Percentiles rank a stretch among this genome's conserved stretches.
These are phyloP conservation scores for Thielaviopsis punctulata DNA, from an alignment of 2,329 filamentous ascomycete species.

Conservation along the genomic window DNA sequence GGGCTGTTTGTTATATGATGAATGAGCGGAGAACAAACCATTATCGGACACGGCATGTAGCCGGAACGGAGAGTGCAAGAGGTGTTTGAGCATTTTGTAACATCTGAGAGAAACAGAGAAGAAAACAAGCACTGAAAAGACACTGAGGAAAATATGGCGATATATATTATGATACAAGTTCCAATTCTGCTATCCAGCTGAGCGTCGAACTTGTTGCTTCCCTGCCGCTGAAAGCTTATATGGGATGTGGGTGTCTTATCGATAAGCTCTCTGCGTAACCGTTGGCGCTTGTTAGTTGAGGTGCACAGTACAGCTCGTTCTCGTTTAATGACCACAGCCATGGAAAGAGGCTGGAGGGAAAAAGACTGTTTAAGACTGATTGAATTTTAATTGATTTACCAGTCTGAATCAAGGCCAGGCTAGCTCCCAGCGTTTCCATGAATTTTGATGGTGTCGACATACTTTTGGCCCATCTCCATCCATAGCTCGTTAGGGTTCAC, in stretches of 20 bases:
- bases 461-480: constrained; percentile 3
- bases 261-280: background rate
- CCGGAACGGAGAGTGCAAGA: background rate
- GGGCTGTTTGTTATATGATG: no score
- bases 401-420: no score
- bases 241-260: background rate
- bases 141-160: background rate
- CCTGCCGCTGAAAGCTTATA: background rate
- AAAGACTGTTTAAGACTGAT: background rate
- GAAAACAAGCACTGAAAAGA: background rate
- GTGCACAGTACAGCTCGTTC: no score
- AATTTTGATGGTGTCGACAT: background rate
- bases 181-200: background rate
- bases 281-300: background rate
- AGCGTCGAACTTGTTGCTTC: background rate
- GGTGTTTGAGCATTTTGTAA: background rate
- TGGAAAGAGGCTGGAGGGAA: no score
- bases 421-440: no score
- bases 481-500: no score
- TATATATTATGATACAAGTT: background rate
- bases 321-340: no score
- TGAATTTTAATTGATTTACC: background rate
- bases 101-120: background rate
- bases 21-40: background rate
- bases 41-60: background rate